These are phyloP conservation scores for Calocybe gambosa DNA, from an alignment of 1,284 basidiomycete species.

Conservation along the genomic window DNA sequence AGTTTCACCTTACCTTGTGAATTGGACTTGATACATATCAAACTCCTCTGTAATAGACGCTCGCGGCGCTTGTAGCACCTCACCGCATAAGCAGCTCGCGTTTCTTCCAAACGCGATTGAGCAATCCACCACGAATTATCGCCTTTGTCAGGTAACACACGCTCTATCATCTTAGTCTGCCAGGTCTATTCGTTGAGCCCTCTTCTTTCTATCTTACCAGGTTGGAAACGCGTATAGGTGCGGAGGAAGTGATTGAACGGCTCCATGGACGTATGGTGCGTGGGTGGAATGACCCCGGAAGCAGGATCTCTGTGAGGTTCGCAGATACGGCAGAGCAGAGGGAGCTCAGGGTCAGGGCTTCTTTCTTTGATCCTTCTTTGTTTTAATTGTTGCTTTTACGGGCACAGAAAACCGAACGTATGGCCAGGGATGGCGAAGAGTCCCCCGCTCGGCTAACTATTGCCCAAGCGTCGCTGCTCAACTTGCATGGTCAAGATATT, in stretches of 20 bases:
- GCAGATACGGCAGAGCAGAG: constrained; percentile 56
- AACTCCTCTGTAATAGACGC: constrained; percentile 32
- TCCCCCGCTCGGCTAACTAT: constrained; percentile 63
- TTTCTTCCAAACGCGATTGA: constrained; percentile 68
- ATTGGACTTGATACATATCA: too few species aligned
- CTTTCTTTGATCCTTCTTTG: neutral
- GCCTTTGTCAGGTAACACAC: constrained; percentile 59
- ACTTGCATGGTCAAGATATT: constrained; percentile 59
- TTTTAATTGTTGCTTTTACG: too few species aligned
- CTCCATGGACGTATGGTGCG: constrained; percentile 73
- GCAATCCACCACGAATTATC: constrained; percentile 67
- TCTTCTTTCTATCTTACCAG: too few species aligned
- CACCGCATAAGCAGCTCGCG: constrained; percentile 64
- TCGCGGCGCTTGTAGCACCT: constrained; percentile 53
- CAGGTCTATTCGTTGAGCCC: neutral
- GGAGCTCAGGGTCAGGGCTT: constrained; percentile 36
- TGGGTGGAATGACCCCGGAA: constrained; percentile 65
- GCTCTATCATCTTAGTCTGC: neutral
- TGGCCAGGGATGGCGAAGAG: constrained; percentile 48
- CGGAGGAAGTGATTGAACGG: constrained; percentile 66
- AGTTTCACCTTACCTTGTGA: constrained; percentile 11
- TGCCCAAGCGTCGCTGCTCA: constrained; percentile 70
- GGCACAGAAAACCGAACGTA: constrained; percentile 39
- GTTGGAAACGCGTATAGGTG: constrained; percentile 57
- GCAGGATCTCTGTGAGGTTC: constrained; percentile 67